Conservation (phyloP, 331 rosid species). For the Acacia pycnantha region DNA sequence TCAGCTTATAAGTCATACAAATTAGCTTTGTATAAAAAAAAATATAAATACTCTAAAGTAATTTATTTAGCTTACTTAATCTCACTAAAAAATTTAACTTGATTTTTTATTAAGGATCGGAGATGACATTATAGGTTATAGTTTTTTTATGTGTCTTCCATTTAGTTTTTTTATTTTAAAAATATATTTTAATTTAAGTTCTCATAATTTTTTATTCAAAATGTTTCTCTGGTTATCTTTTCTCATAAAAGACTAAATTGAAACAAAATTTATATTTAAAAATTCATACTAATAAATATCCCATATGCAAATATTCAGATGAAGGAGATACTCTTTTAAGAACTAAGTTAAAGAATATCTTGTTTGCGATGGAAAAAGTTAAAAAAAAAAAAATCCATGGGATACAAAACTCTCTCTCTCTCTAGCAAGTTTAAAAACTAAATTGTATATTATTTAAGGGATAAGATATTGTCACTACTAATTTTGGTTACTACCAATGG, state of each 20-base stretch:
- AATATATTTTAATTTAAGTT: neutral
- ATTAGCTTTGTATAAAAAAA: no score
- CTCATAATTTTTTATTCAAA: neutral
- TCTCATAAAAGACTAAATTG: neutral
- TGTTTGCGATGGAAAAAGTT: neutral
- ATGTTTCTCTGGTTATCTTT: neutral
- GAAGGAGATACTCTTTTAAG: neutral
- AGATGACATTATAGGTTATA: neutral
- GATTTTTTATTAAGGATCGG: no score
- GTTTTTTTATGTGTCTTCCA: neutral
- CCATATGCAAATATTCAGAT: neutral
- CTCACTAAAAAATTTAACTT: fast-evolving
- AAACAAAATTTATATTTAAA: neutral
- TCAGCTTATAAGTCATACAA: no score
- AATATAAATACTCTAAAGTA: no score
- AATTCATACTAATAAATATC: neutral
- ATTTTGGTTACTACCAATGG: no score
- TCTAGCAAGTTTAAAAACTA: no score
- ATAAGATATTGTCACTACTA: no score
- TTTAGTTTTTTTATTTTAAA: neutral
- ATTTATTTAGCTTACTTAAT: no score
- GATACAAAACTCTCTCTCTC: no score
- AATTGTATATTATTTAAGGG: no score
- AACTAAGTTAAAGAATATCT: no score
- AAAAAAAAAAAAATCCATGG: no score